Percentiles rank a stretch among this genome's conserved stretches.
Conservation (phyloP, 1,284 basidiomycete species). For the Microbotryum saponariae region DNA sequence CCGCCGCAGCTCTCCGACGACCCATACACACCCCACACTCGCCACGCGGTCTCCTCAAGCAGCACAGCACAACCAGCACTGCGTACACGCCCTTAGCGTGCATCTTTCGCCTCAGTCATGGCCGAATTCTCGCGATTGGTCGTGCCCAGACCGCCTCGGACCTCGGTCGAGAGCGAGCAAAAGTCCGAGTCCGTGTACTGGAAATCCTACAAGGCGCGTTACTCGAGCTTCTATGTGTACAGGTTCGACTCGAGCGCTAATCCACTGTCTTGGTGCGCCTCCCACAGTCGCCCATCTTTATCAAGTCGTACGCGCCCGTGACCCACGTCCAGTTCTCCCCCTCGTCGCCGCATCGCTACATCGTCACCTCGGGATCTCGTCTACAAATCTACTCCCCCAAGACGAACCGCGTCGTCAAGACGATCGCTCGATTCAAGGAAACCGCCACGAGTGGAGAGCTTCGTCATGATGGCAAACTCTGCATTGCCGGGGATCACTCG, state of each 20-base stretch:
- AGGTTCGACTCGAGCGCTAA: too few relatives aligned
- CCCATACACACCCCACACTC: too few relatives aligned
- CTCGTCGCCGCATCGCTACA: constrained; percentile 80
- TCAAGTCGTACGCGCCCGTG: constrained; percentile 90
- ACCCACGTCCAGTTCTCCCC: constrained; percentile 84
- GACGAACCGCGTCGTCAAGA: constrained; percentile 91
- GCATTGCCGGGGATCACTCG: constrained; percentile 90
- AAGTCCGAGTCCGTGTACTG: constrained; percentile 29
- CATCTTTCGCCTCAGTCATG: constrained; percentile 2
- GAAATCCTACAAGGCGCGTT: constrained; percentile 26
- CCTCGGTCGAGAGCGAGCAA: constrained; percentile 16
- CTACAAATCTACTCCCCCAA: constrained; percentile 94
- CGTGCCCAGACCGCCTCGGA: constrained; percentile 26
- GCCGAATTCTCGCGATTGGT: constrained; percentile 29
- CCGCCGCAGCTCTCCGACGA: too few relatives aligned
- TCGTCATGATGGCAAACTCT: constrained; percentile 83
- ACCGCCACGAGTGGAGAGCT: constrained; percentile 82
- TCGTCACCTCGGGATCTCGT: constrained; percentile 86
- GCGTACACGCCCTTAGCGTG: too few relatives aligned
- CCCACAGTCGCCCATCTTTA: constrained; percentile 63
- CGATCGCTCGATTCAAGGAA: constrained; percentile 93
- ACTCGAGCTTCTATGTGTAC: neutral
- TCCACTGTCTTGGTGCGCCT: neutral
- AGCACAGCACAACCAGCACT: too few relatives aligned
- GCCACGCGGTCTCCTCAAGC: too few relatives aligned